These are phyloP conservation scores for Oryza brachyantha DNA, from an alignment of 176 grass and related monocot genomes.

Conservation along the genomic window DNA sequence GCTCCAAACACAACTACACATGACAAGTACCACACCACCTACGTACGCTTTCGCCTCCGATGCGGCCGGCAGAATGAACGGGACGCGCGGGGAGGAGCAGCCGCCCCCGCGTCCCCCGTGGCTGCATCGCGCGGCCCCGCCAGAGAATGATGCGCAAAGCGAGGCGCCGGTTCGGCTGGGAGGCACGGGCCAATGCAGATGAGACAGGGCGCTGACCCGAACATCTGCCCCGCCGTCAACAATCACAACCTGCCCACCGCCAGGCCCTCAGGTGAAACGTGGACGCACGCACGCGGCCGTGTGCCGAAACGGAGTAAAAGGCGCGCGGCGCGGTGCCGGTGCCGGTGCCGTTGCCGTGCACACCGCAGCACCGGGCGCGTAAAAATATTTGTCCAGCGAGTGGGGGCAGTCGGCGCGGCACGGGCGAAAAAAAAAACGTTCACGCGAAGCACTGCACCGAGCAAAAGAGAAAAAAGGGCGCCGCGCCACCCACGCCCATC, in stretches of 20 bases:
- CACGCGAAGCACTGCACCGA: slow-evolving; percentile 12
- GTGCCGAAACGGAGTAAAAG: background rate
- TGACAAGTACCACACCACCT: background rate
- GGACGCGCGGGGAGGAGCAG: background rate
- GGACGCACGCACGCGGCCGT: no score
- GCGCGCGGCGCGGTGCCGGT: background rate
- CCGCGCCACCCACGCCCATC: no score
- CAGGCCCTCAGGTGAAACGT: no score
- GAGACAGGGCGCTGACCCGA: slow-evolving; percentile 49
- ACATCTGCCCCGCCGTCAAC: no score
- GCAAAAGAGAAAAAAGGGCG: no score
- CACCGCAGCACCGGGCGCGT: slow-evolving; percentile 9
- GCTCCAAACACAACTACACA: background rate
- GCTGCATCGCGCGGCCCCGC: background rate
- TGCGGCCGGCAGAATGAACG: slow-evolving; percentile 22
- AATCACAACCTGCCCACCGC: no score
- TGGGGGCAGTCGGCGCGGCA: slow-evolving; percentile 22
- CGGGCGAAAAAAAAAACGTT: slow-evolving; percentile 42
- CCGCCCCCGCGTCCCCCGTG: no score
- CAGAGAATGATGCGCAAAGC: background rate
- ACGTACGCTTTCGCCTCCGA: slow-evolving; percentile 10
- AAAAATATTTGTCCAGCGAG: slow-evolving; percentile 39
- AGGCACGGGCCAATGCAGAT: slow-evolving; percentile 32
- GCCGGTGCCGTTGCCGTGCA: no score
- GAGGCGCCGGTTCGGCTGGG: background rate